phyloP scores from a whole-genome alignment of 75 land plant genomes.

The Adiantum capillusveneris region DNA sequence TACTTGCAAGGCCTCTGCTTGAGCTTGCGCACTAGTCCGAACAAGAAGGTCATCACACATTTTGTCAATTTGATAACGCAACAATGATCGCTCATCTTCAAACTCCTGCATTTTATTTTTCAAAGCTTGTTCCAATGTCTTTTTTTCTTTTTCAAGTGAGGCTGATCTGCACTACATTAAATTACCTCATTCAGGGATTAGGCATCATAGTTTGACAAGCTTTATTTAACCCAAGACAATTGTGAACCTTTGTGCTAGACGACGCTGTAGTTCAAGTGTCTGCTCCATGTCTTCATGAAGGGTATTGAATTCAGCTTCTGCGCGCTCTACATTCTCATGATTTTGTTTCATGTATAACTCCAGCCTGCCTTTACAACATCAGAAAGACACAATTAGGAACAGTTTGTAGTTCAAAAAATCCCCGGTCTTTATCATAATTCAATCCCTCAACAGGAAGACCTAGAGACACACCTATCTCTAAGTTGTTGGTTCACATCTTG shows the following conservation, averaged over 20 bases:
- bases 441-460: neutral
- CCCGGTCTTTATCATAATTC: neutral
- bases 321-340: constrained; percentile 12
- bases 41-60: constrained; percentile 12
- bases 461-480: constrained; percentile 16
- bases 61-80: constrained; percentile 13
- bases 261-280: constrained; percentile 17
- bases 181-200: no score
- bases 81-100: constrained; percentile 1
- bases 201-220: no score
- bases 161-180: constrained; percentile 12
- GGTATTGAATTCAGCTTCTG: constrained; percentile 14
- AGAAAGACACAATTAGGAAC: neutral
- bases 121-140: constrained; percentile 8
- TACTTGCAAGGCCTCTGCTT: neutral
- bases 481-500: constrained; percentile 16
- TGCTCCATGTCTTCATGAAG: constrained; percentile 28
- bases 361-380: constrained; percentile 15
- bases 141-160: constrained; percentile 22
- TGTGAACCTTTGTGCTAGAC: constrained; percentile 18
- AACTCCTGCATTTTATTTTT: constrained; percentile 14
- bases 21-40: neutral
- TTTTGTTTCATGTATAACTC: constrained; percentile 13
- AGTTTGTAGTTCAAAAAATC: no score
- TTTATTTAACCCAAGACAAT: no score